phyloP scores from a whole-genome alignment of 1,284 basidiomycete species.

The Puccinia coronata region DNA sequence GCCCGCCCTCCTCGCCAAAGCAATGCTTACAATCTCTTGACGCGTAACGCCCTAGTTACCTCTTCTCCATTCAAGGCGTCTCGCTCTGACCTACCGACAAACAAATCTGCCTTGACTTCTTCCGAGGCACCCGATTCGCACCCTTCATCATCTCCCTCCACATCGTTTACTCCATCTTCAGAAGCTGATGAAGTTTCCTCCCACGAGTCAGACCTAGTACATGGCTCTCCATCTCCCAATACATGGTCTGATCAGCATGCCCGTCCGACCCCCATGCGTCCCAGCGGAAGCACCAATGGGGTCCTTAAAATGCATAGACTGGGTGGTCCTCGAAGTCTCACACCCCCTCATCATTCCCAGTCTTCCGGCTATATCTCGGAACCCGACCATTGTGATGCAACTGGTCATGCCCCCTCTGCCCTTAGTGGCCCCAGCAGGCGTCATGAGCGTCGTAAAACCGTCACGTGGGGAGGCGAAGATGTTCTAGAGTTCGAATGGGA shows the following conservation, averaged over 20 bases:
- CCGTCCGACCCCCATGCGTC: constrained; percentile 2
- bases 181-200: constrained; percentile 22
- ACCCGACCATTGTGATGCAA: not conserved
- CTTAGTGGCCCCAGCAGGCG: constrained; percentile 34
- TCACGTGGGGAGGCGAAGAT: constrained; percentile 49
- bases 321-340: constrained; percentile 44
- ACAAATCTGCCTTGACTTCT: not conserved
- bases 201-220: constrained; percentile 20
- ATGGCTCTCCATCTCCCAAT: constrained; percentile 4
- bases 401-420: constrained; percentile 13
- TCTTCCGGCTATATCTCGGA: constrained; percentile 5
- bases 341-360: constrained; percentile 35
- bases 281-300: constrained; percentile 11
- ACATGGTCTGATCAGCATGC: not conserved
- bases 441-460: constrained; percentile 37
- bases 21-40: constrained; percentile 29
- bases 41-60: constrained; percentile 41
- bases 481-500: constrained; percentile 45
- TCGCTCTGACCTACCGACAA: not conserved
- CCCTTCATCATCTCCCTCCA: not conserved
- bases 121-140: not conserved
- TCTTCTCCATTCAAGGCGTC: constrained; percentile 44
- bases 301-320: constrained; percentile 47
- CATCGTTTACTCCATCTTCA: not conserved
- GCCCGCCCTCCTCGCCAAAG: constrained; percentile 33